Evolutionary conservation across 2,329 filamentous ascomycete species (phyloP), one percentile per base, ranked within the genome.

Genomic region (Sphaceloma murrayae): DNA sequence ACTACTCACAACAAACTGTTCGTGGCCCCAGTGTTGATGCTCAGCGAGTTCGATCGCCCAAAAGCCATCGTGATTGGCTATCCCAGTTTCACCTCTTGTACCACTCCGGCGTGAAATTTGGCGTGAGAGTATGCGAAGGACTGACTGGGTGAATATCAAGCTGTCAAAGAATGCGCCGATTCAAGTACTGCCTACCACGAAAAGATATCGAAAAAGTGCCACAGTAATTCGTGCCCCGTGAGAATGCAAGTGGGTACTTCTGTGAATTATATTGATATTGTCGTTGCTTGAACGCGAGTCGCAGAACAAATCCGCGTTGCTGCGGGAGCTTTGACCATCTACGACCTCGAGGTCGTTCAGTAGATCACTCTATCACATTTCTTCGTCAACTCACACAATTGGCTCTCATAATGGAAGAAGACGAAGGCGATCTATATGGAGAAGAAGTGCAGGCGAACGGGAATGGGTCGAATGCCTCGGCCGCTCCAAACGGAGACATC

Each of bases 341-440:
- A 17, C 27, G 26, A 44, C 34, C 34, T 43, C 17, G 14, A 34
- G 33, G 17, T 34, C 46, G 43, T n/a, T n/a, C n/a, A n/a, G n/a
- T n/a, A n/a, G n/a, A n/a, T n/a, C n/a, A n/a, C n/a, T n/a, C n/a
- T n/a, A n/a, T n/a, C n/a, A n/a, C n/a, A n/a, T n/a, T n/a, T n/a
- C n/a, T n/a, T n/a, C n/a, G n/a, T n/a, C n/a, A n/a, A n/a, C n/a
- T n/a, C n/a, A n/a, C n/a, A n/a, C n/a, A n/a, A n/a, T n/a, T n/a
- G n/a, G n/a, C n/a, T n/a, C n/a, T n/a, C n/a, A n/a, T n/a, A n/a
- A 71, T 72, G 68, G 68, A 70, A 30, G 68, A 71, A 49, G 69
- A 72, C 50, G 69, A 72, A 47, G 69, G 72, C 50, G 68, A 72
- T 58, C 66, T 72, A 51, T 72, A 72, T 55, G 63, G 38, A 58